phyloP scores from a whole-genome alignment of 169 alveolate species.

The Eimeria praecox region DNA sequence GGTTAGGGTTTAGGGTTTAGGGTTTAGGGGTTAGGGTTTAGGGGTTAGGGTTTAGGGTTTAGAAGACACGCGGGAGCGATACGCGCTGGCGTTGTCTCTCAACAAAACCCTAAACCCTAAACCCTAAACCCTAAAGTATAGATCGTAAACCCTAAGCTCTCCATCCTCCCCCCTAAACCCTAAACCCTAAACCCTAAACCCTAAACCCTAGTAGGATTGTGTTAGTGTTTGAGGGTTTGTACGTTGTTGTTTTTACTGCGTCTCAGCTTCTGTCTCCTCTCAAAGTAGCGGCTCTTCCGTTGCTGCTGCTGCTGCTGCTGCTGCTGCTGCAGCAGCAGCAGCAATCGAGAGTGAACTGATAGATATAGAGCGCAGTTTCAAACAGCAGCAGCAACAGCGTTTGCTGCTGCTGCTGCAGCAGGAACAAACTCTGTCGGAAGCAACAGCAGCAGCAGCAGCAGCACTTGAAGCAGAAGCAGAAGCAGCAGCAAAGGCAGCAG shows the following conservation, averaged over 20 bases:
- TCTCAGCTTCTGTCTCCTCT: too few species aligned
- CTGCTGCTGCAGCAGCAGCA: background rate
- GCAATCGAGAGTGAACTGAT: background rate
- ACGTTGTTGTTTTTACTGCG: too few species aligned
- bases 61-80: constrained; percentile 24
- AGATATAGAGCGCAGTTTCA: background rate
- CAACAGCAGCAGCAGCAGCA: background rate
- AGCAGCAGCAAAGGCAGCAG: background rate
- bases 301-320: constrained; percentile 7
- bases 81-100: constrained; percentile 80
- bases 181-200: too few species aligned
- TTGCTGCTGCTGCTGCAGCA: constrained; percentile 28
- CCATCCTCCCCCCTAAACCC: too few species aligned
- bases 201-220: too few species aligned
- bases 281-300: background rate
- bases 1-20: constrained; percentile 2
- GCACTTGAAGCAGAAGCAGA: background rate
- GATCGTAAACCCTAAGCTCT: constrained; percentile 82
- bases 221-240: background rate
- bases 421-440: background rate
- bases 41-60: constrained; percentile 71
- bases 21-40: constrained; percentile 21
- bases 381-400: background rate
- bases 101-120: constrained; percentile 72
- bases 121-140: constrained; percentile 85